Conservation (phyloP, 2,329 filamentous ascomycete genomes). For the Colletotrichum noveboracense region DNA sequence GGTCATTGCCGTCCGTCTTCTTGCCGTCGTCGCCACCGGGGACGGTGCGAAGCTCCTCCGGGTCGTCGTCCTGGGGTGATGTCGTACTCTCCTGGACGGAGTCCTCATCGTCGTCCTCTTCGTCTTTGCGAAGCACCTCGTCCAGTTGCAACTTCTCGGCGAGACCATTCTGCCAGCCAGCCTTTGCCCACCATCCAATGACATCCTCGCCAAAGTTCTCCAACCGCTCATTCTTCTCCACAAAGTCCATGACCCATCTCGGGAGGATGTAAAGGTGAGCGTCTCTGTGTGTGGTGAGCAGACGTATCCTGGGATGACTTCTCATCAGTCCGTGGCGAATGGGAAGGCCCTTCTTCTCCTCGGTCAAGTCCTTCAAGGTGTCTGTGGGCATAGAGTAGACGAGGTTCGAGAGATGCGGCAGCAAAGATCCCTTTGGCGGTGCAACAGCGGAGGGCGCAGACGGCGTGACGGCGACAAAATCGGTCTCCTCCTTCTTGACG, state of each 20-base stretch:
- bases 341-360: constrained; percentile 75
- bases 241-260: constrained; percentile 86
- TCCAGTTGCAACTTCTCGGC: constrained; percentile 77
- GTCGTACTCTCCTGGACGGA: constrained; percentile 32
- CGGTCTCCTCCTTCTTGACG: constrained; percentile 89
- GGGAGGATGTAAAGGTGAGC: constrained; percentile 96
- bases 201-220: constrained; percentile 92
- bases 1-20: background rate
- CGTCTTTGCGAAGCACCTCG: constrained; percentile 61
- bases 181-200: constrained; percentile 94
- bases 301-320: constrained; percentile 76
- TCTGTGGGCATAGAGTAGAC: constrained; percentile 90
- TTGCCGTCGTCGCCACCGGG: background rate
- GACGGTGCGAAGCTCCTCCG: constrained; percentile 22
- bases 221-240: constrained; percentile 78
- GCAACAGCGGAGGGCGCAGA: constrained; percentile 57
- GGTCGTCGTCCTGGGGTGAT: constrained; percentile 28
- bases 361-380: constrained; percentile 82
- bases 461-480: constrained; percentile 84
- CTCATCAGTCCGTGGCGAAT: constrained; percentile 78
- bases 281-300: constrained; percentile 85
- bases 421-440: constrained; percentile 62
- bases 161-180: constrained; percentile 85
- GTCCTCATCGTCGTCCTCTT: constrained; percentile 43
- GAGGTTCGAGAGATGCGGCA: constrained; percentile 74